A percentile compares a stretch with the other conserved stretches of the same genome.
Conservation (phyloP, 2,329 filamentous ascomycete genomes). For the Ceratocystiopsis minuta region DNA sequence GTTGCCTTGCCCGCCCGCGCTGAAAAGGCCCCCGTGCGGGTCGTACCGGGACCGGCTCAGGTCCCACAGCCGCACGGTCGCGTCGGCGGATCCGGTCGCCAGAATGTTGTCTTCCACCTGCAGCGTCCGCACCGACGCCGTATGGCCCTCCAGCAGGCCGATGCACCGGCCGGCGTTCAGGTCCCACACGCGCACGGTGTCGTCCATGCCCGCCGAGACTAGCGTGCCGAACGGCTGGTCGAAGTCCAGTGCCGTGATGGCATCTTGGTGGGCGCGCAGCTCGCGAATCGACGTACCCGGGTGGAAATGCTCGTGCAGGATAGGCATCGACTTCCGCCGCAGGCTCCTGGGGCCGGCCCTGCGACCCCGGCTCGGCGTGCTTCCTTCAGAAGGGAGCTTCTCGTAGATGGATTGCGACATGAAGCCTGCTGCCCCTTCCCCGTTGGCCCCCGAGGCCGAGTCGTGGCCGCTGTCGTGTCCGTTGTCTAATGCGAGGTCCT, state of each 20-base stretch:
- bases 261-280: slow-evolving; percentile 73
- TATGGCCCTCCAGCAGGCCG: slow-evolving; percentile 79
- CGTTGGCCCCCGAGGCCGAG: slow-evolving; percentile 5
- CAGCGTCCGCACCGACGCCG: slow-evolving; percentile 78
- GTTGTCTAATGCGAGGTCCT: slow-evolving; percentile 32
- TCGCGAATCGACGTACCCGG: slow-evolving; percentile 78
- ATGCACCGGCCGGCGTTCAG: slow-evolving; percentile 85
- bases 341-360: slow-evolving; percentile 31
- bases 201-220: slow-evolving; percentile 81
- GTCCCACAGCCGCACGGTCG: slow-evolving; percentile 89
- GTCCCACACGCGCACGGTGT: slow-evolving; percentile 92
- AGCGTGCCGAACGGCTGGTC: slow-evolving; percentile 93
- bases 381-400: slow-evolving; percentile 53
- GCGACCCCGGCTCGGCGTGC: slow-evolving; percentile 27
- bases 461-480: slow-evolving; percentile 16
- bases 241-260: slow-evolving; percentile 82
- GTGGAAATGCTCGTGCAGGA: slow-evolving; percentile 88
- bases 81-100: slow-evolving; percentile 86
- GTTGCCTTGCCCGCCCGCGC: slow-evolving; percentile 29
- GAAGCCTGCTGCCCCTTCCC: slow-evolving; percentile 33
- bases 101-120: slow-evolving; percentile 94
- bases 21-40: slow-evolving; percentile 43
- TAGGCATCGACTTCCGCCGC: slow-evolving; percentile 72
- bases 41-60: slow-evolving; percentile 75
- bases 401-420: slow-evolving; percentile 98